Conservation (phyloP, 1,284 basidiomycete species). For the Apiotrichum veenhuisii region DNA sequence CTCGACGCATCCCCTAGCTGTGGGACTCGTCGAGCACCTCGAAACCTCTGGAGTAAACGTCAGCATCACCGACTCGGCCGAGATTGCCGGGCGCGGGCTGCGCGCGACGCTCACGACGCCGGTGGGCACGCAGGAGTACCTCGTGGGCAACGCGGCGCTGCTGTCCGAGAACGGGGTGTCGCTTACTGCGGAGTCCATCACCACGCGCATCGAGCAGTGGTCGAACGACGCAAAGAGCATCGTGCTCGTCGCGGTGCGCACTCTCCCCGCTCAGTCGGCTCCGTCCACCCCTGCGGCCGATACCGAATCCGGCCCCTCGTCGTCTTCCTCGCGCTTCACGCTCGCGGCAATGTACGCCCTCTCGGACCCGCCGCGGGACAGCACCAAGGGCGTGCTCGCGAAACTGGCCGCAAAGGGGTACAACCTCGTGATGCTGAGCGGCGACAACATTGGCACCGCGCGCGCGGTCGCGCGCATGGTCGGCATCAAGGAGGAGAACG, state of each 20-base stretch:
- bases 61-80: conserved; percentile 65
- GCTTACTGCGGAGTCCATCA: conserved; percentile 35
- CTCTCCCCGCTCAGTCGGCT: no score
- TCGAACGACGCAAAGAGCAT: conserved; percentile 69
- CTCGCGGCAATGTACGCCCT: conserved; percentile 58
- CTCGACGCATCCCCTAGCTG: conserved; percentile 93
- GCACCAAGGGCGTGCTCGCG: conserved; percentile 71
- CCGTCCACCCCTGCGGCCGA: no score
- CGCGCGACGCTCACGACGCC: conserved; percentile 61
- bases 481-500: conserved; percentile 70
- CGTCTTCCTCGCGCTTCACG: not conserved
- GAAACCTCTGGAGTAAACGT: conserved; percentile 52
- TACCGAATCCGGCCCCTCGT: conserved; percentile 54
- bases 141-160: conserved; percentile 25
- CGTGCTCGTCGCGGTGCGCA: conserved; percentile 69
- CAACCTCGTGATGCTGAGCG: conserved; percentile 84
- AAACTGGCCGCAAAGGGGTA: conserved; percentile 80
- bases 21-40: conserved; percentile 75
- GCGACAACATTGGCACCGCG: conserved; percentile 78
- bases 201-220: conserved; percentile 64
- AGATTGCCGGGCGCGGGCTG: conserved; percentile 84
- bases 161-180: conserved; percentile 25
- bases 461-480: conserved; percentile 78
- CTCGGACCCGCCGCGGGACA: conserved; percentile 76
- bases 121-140: conserved; percentile 61